Conservation (phyloP, 345 rosid genomes). For the Erucastrum elatum region DNA sequence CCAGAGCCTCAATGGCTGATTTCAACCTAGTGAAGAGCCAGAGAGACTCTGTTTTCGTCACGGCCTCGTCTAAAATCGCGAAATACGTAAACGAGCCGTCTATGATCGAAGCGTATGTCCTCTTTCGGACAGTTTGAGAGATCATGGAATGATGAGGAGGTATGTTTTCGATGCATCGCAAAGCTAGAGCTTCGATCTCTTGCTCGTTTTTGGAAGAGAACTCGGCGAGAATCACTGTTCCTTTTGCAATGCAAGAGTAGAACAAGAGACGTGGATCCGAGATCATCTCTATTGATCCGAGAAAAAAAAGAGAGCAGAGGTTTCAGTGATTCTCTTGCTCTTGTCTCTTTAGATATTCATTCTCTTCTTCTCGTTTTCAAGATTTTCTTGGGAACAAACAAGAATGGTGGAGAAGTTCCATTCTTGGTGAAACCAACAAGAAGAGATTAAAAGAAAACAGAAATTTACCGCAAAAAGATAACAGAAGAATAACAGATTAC, state of each 20-base stretch:
- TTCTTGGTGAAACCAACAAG: constrained; percentile 15
- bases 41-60: constrained; percentile 48
- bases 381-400: constrained; percentile 16
- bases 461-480: constrained; percentile 10
- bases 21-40: constrained; percentile 58
- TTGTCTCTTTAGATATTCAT: no score
- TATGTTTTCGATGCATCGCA: constrained; percentile 52
- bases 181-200: constrained; percentile 55
- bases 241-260: constrained; percentile 70
- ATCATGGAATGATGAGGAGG: constrained; percentile 67
- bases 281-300: constrained; percentile 41
- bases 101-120: constrained; percentile 57
- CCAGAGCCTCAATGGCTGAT: constrained; percentile 40
- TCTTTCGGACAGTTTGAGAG: constrained; percentile 55
- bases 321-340: neutral
- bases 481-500: constrained; percentile 21
- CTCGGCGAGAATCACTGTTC: constrained; percentile 63
- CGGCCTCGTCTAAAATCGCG: constrained; percentile 49
- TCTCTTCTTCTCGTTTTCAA: neutral
- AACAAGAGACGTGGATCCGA: constrained; percentile 53
- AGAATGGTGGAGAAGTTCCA: constrained; percentile 16
- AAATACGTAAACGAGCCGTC: constrained; percentile 56
- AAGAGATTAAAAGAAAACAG: neutral
- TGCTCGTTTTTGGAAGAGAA: constrained; percentile 46
- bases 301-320: neutral